Percentiles rank a stretch among this genome's conserved stretches.
Conservation (phyloP, 768 basidiomycete genomes). For the Trametes meyenii region DNA sequence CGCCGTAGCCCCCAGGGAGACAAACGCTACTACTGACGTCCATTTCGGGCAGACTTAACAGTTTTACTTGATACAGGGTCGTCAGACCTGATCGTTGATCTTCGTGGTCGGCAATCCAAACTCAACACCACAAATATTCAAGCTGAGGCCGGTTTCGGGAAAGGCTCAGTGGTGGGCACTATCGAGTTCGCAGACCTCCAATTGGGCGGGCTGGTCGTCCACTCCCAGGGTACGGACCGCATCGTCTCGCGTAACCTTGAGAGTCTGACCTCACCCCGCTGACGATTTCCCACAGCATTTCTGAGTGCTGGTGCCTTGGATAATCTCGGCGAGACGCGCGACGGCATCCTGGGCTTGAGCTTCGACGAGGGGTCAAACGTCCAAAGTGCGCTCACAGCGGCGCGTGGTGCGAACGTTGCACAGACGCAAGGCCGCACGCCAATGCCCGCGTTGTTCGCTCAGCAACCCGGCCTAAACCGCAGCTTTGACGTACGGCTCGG, state of each 20-base stretch:
- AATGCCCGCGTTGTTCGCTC: slow-evolving; percentile 28
- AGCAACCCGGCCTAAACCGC: slow-evolving; percentile 26
- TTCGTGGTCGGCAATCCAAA: slow-evolving; percentile 23
- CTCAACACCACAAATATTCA: slow-evolving; percentile 37
- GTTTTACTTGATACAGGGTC: slow-evolving; percentile 40
- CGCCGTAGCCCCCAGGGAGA: neutral
- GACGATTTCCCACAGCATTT: slow-evolving; percentile 55
- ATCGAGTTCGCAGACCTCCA: slow-evolving; percentile 40
- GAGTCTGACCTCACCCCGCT: too few relatives aligned
- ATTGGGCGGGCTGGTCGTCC: slow-evolving; percentile 46
- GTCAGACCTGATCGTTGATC: slow-evolving; percentile 38
- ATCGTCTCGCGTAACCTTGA: neutral
- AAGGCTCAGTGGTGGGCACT: slow-evolving; percentile 41
- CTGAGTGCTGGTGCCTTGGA: slow-evolving; percentile 34
- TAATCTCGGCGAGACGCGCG: slow-evolving; percentile 67
- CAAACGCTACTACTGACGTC: neutral
- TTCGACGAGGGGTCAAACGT: slow-evolving; percentile 74
- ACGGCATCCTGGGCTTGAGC: slow-evolving; percentile 75
- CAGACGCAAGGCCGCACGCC: slow-evolving; percentile 22
- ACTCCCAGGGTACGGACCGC: slow-evolving; percentile 56
- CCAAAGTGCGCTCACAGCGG: slow-evolving; percentile 38
- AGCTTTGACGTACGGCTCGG: slow-evolving; percentile 33
- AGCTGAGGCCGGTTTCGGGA: slow-evolving; percentile 40
- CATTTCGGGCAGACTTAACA: slow-evolving; percentile 27
- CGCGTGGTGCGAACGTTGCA: slow-evolving; percentile 19